A percentile compares a stretch with the other conserved stretches of the same genome.
Evolutionary conservation across 306 rosid genomes (phyloP).

Genomic region (Cicer bijugum): DNA sequence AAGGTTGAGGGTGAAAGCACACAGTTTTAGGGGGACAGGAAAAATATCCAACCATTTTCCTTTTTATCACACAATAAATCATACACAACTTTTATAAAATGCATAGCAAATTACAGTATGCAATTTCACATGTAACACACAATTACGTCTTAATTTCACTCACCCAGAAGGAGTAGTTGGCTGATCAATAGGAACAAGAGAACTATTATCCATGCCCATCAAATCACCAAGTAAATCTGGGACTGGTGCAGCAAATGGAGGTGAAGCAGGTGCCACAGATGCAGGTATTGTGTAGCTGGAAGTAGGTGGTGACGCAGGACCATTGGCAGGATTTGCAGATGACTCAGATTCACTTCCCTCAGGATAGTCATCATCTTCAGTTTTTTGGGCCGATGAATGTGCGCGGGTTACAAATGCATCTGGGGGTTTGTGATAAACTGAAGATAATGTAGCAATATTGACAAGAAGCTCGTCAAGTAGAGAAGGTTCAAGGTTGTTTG

Average conservation of each 20-base stretch:
- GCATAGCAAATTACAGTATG: constrained; percentile 24
- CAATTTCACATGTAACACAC: constrained; percentile 33
- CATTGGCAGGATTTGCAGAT: constrained; percentile 58
- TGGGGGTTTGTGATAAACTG: constrained; percentile 99
- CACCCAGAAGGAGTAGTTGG: constrained; percentile 82
- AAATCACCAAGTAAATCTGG: constrained; percentile 96
- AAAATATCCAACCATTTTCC: background rate
- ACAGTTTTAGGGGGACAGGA: background rate
- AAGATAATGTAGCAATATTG: constrained; percentile 93
- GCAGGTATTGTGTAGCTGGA: constrained; percentile 59
- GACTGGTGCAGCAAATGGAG: constrained; percentile 68
- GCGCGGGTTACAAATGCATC: constrained; percentile 90
- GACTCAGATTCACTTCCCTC: constrained; percentile 94
- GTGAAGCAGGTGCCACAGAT: constrained; percentile 54
- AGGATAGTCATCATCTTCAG: constrained; percentile 85
- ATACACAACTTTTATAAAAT: constrained; percentile 30
- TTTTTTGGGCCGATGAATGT: constrained; percentile 65
- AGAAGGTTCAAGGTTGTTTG: constrained; percentile 86
- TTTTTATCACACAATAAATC: constrained; percentile 20
- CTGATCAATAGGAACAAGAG: constrained; percentile 77
- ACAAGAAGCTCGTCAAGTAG: constrained; percentile 98
- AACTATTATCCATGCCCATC: constrained; percentile 83
- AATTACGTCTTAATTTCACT: constrained; percentile 45
- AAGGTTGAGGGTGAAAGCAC: background rate
- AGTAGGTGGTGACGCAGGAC: constrained; percentile 67